Evolutionary conservation across 2,329 filamentous ascomycete genomes (phyloP).

Genomic region (Didymella pinodella): DNA sequence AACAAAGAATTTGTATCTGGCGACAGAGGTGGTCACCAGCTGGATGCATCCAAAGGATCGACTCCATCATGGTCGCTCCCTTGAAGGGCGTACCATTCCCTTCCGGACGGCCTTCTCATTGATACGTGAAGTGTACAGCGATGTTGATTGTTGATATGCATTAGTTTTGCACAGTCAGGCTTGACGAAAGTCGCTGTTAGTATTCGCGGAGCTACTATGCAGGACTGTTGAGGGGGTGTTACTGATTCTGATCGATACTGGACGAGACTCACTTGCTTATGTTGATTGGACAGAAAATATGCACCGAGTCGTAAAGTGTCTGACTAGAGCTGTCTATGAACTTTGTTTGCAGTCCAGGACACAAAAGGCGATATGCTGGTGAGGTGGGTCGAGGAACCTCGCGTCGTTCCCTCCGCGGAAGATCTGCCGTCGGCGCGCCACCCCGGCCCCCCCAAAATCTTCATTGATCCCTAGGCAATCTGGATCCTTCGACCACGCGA

Average conservation of each 20-base stretch:
- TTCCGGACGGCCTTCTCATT: too few species aligned
- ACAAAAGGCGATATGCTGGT: neutral
- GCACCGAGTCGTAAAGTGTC: neutral
- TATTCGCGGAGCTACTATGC: neutral
- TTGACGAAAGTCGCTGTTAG: neutral
- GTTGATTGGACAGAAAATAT: neutral
- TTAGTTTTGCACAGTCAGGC: neutral
- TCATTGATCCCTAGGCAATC: constrained; percentile 1
- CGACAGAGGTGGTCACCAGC: neutral
- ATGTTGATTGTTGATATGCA: neutral
- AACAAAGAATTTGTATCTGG: neutral
- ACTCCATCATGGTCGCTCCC: neutral
- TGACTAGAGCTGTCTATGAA: neutral
- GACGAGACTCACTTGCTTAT: neutral
- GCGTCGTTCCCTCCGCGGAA: constrained; percentile 7
- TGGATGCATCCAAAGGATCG: neutral
- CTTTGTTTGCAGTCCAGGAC: neutral
- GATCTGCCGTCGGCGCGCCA: constrained; percentile 10
- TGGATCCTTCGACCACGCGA: constrained; percentile 3
- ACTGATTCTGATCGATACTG: neutral
- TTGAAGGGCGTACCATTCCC: neutral
- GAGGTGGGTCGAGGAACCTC: neutral
- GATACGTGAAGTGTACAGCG: neutral
- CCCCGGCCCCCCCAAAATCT: neutral
- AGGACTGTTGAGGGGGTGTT: neutral